Percentiles rank a stretch among this genome's conserved stretches.
phyloP scores from a whole-genome alignment of 2,329 filamentous ascomycete species.

The Mycocentrospora acerina region DNA sequence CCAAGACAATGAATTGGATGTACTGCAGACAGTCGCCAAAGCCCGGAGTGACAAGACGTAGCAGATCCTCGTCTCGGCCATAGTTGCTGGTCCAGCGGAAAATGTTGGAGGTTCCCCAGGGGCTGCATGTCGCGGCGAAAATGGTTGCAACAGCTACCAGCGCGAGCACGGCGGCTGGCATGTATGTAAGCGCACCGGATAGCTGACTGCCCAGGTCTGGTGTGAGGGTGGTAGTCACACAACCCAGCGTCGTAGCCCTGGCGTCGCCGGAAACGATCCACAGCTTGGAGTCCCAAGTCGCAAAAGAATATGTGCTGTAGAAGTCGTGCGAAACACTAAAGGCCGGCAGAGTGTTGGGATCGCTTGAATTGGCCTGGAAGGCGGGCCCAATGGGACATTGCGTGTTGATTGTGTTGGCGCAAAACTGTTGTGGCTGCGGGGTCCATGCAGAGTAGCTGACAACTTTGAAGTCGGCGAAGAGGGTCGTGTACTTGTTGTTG shows the following conservation, averaged over 20 bases:
- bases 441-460: conserved; percentile 73
- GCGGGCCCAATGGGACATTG: conserved; percentile 74
- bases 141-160: conserved; percentile 81
- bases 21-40: conserved; percentile 98
- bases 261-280: conserved; percentile 73
- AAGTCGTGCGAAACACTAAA: conserved; percentile 76
- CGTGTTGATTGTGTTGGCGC: conserved; percentile 52
- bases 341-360: conserved; percentile 63
- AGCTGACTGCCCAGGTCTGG: conserved; percentile 74
- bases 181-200: conserved; percentile 68
- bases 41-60: conserved; percentile 90
- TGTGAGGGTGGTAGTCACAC: conserved; percentile 79
- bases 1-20: conserved; percentile 87
- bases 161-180: conserved; percentile 77
- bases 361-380: conserved; percentile 61
- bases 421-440: conserved; percentile 60
- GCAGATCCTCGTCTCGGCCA: conserved; percentile 85
- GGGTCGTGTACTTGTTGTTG: conserved; percentile 67
- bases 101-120: conserved; percentile 87
- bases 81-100: conserved; percentile 99
- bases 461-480: conserved; percentile 71
- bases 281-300: conserved; percentile 75
- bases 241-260: conserved; percentile 67
- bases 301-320: conserved; percentile 80
- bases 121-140: conserved; percentile 83